These are phyloP conservation scores for Talaromyces thailandensis DNA, from an alignment of 495 filamentous ascomycete genomes.

Conservation along the genomic window DNA sequence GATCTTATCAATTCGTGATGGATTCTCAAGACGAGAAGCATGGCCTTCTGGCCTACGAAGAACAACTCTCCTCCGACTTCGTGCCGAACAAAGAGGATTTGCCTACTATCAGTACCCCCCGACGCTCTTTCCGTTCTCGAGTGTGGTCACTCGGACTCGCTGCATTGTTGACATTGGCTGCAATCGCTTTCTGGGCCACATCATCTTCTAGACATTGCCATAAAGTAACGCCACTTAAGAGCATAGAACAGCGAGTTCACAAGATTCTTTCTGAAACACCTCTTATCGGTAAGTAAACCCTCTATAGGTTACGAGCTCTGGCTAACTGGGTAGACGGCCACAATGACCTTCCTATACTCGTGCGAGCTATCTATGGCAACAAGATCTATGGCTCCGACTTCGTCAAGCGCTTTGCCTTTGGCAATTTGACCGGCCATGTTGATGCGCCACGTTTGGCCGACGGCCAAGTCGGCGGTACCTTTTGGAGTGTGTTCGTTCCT, in stretches of 20 bases:
- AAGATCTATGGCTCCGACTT: slow-evolving; percentile 71
- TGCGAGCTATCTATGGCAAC: slow-evolving; percentile 62
- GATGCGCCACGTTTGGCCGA: slow-evolving; percentile 59
- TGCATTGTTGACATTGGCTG: neutral
- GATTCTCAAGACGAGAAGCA: neutral
- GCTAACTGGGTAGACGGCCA: slow-evolving; percentile 63
- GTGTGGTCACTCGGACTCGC: neutral
- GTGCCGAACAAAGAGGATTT: neutral
- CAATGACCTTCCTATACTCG: slow-evolving; percentile 72
- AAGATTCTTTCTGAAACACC: slow-evolving; percentile 65
- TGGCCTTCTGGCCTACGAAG: neutral
- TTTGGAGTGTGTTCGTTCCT: slow-evolving; percentile 82
- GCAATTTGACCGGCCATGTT: slow-evolving; percentile 60
- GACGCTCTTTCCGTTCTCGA: neutral
- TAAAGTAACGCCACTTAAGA: neutral
- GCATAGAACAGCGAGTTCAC: slow-evolving; percentile 55
- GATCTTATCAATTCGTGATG: neutral
- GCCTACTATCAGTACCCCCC: neutral
- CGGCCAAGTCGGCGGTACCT: slow-evolving; percentile 54
- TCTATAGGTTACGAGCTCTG: slow-evolving; percentile 2
- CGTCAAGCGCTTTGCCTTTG: slow-evolving; percentile 56
- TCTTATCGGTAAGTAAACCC: slow-evolving; percentile 56
- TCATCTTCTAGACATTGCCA: neutral
- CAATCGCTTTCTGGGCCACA: neutral
- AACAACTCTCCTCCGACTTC: neutral